Evolutionary conservation across 2,329 filamentous ascomycete species (phyloP), one percentile per base, ranked within the genome.

Genomic region (Sarocladium oryzae): DNA sequence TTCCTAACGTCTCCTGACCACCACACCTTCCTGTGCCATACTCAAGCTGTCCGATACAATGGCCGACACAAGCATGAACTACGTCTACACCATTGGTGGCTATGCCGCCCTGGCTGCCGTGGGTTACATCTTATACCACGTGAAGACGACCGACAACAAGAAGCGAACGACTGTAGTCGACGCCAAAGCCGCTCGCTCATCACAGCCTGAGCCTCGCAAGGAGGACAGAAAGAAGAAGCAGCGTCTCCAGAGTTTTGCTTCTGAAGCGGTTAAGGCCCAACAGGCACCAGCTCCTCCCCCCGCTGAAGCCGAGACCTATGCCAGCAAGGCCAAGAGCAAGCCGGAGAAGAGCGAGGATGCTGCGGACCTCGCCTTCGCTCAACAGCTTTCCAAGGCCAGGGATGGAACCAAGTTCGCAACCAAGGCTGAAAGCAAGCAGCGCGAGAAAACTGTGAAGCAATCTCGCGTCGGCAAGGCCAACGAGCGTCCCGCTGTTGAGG

Each of bases 381-480:
- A 79, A 60, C 85, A 88, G 64, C 76, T 93, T 58, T 73, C 81
- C 52, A 85, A 79, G 60, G 77, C 85, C 49, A 86, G 89, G 71
- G 76, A 86, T 57, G 88, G 88, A 53, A 80, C 78, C 55, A 79
- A 80, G 61, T 78, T 81, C 59, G 72, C 68, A 54, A 66, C 69
- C 60, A 76, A 78, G 64, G 63, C 77, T 59, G 72, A 78, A 57
- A 69, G 76, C 13, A 84, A 84, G 68, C 85, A 84, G 68, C 77
- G 81, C 54, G 75, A 81, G 57, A 85, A 84, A 69, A 84, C 83
- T 23, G 77, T 87, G 54, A 88, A 89, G 75, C 83, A 87, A 65
- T 82, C 75, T 55, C 81, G 75, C 53, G 82, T 74, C 59, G 77
- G 78, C 62, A 72, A 78, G 65, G 72, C 73, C 52, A 68, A 70